phyloP scores from a whole-genome alignment of 1,284 basidiomycete species.

The Ceratobasidium sp. region DNA sequence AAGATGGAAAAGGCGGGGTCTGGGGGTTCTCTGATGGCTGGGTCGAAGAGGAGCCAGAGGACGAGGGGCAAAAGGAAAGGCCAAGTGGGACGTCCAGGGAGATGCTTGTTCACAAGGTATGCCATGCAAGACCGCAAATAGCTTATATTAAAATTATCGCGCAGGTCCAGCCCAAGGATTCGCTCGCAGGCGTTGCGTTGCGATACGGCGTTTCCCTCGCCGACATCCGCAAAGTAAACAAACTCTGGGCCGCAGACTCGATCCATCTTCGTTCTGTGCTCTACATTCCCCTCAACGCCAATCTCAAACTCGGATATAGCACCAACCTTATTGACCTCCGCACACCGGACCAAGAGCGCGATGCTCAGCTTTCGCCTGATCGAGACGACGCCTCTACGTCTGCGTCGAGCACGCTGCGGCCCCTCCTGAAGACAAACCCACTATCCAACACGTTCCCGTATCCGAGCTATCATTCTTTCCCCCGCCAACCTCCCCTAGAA shows the following conservation, averaged over 20 bases:
- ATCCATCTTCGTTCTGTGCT: slow-evolving; percentile 84
- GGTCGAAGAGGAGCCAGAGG: slow-evolving; percentile 27
- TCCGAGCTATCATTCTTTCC: slow-evolving; percentile 68
- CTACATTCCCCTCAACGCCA: slow-evolving; percentile 69
- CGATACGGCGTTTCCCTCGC: slow-evolving; percentile 82
- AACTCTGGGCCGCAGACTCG: slow-evolving; percentile 88
- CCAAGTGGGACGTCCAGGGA: slow-evolving; percentile 8
- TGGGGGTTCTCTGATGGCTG: slow-evolving; percentile 33
- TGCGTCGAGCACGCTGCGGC: background rate
- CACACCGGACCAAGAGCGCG: slow-evolving; percentile 18
- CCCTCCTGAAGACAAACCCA: slow-evolving; percentile 43
- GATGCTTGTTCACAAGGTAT: slow-evolving; percentile 33
- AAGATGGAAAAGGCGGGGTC: slow-evolving; percentile 12
- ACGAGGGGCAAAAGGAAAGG: background rate
- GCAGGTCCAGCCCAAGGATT: slow-evolving; percentile 74
- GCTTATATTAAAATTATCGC: background rate
- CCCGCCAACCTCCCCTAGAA: slow-evolving; percentile 49
- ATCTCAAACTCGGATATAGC: slow-evolving; percentile 31
- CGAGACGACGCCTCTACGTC: slow-evolving; percentile 34
- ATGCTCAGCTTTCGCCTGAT: slow-evolving; percentile 2
- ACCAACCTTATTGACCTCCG: slow-evolving; percentile 21
- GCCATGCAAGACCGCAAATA: background rate
- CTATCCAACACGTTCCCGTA: slow-evolving; percentile 59
- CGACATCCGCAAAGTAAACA: slow-evolving; percentile 84
- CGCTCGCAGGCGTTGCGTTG: slow-evolving; percentile 82